Conservation (phyloP, 352 stramenopile genomes). For the Pythium sp. region DNA sequence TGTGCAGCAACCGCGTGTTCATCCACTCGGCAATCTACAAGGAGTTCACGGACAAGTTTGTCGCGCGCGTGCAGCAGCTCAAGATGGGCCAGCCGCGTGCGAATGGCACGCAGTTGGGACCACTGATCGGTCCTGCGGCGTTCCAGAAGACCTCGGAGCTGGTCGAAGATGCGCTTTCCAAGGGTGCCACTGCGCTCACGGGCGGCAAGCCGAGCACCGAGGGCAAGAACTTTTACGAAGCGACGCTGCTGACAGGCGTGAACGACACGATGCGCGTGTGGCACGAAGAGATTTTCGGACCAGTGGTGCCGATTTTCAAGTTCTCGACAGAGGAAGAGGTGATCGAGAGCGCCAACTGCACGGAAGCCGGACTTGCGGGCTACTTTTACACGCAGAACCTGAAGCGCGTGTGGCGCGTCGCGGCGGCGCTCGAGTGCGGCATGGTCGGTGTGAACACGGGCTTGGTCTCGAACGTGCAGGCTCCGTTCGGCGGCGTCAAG, state of each 20-base stretch:
- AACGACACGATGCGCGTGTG: slow-evolving; percentile 86
- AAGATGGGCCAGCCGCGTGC: slow-evolving; percentile 88
- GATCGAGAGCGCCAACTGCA: slow-evolving; percentile 93
- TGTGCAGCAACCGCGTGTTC: slow-evolving; percentile 92
- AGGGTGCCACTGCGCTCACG: slow-evolving; percentile 86
- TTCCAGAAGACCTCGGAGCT: slow-evolving; percentile 86
- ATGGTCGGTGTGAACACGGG: slow-evolving; percentile 95
- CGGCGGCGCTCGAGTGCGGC: slow-evolving; percentile 86
- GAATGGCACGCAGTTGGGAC: slow-evolving; percentile 83
- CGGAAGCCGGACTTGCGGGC: slow-evolving; percentile 87
- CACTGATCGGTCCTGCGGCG: slow-evolving; percentile 92
- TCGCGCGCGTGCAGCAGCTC: slow-evolving; percentile 71
- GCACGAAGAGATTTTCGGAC: slow-evolving; percentile 96
- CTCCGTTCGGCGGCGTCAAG: slow-evolving; percentile 89
- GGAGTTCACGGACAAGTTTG: slow-evolving; percentile 87
- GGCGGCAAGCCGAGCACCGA: slow-evolving; percentile 72
- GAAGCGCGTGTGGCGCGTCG: slow-evolving; percentile 85
- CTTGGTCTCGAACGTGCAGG: slow-evolving; percentile 82
- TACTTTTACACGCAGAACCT: slow-evolving; percentile 95
- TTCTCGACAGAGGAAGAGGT: slow-evolving; percentile 96
- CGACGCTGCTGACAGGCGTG: slow-evolving; percentile 91
- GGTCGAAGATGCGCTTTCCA: slow-evolving; percentile 88
- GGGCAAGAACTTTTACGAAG: slow-evolving; percentile 90
- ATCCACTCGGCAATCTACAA: slow-evolving; percentile 93
- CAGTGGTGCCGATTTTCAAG: slow-evolving; percentile 89